phyloP scores from a whole-genome alignment of 352 stramenopile species.

The Pythium phragmitis region DNA sequence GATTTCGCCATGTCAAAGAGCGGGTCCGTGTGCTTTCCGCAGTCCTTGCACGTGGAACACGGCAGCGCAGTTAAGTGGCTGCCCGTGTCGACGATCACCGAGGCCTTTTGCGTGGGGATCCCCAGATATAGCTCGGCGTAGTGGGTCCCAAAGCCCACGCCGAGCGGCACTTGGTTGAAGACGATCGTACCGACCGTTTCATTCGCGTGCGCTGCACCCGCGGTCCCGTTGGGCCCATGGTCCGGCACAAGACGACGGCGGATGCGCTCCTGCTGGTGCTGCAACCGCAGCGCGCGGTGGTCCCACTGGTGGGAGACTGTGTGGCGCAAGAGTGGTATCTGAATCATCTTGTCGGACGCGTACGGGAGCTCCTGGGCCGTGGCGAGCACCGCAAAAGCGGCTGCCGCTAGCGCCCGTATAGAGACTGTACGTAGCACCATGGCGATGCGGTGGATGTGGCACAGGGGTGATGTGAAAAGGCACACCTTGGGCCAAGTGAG shows the following conservation, averaged over 20 bases:
- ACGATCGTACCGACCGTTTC: slow-evolving; percentile 33
- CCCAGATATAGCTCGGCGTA: slow-evolving; percentile 84
- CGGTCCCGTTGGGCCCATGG: neutral
- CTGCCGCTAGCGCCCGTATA: neutral
- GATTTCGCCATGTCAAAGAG: slow-evolving; percentile 78
- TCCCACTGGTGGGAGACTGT: slow-evolving; percentile 10
- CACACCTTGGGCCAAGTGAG: neutral
- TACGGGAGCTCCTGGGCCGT: slow-evolving; percentile 9
- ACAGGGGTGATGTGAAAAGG: neutral
- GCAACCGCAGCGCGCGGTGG: slow-evolving; percentile 21
- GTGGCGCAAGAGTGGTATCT: slow-evolving; percentile 30
- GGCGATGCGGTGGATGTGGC: neutral
- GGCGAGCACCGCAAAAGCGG: neutral
- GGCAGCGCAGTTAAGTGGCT: slow-evolving; percentile 80
- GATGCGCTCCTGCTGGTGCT: slow-evolving; percentile 49
- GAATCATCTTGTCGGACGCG: slow-evolving; percentile 19
- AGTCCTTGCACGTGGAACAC: slow-evolving; percentile 66
- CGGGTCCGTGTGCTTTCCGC: slow-evolving; percentile 71
- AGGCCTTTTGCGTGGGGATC: slow-evolving; percentile 76
- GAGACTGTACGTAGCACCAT: slow-evolving; percentile 1
- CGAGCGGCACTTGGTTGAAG: slow-evolving; percentile 60
- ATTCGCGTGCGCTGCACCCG: neutral
- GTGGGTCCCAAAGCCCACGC: slow-evolving; percentile 76
- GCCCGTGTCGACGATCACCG: slow-evolving; percentile 82
- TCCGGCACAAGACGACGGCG: slow-evolving; percentile 36